phyloP scores from a whole-genome alignment of 2,329 filamentous ascomycete genomes.

The Amauroascus niger region DNA sequence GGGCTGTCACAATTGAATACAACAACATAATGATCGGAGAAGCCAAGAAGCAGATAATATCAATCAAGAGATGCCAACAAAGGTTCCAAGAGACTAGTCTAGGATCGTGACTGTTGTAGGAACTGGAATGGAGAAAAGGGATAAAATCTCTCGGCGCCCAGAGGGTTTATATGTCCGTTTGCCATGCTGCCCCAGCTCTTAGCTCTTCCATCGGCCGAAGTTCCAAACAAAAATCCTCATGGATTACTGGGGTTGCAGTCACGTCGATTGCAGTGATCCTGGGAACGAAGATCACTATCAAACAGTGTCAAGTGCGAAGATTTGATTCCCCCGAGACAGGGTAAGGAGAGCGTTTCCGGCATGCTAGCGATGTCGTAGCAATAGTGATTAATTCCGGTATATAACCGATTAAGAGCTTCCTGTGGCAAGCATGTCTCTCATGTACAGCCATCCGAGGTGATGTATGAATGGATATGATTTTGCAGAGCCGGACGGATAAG shows the following conservation, averaged over 20 bases:
- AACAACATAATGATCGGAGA: not conserved
- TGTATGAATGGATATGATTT: too few relatives aligned
- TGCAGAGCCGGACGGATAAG: not conserved
- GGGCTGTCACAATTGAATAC: constrained; percentile 2
- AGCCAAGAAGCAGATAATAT: constrained; percentile 6
- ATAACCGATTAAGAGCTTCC: too few relatives aligned
- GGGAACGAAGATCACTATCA: not conserved
- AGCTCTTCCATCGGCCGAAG: not conserved
- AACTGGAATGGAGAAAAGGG: not conserved
- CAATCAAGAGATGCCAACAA: not conserved
- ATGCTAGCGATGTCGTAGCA: too few relatives aligned
- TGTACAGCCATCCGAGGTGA: too few relatives aligned
- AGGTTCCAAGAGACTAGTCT: not conserved
- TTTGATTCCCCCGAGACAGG: not conserved
- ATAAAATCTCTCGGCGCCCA: not conserved
- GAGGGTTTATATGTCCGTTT: not conserved
- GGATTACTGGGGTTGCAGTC: not conserved
- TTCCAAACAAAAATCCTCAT: not conserved
- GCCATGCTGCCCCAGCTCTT: not conserved
- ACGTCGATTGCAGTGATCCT: not conserved
- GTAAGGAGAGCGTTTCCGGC: not conserved
- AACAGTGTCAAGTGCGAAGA: not conserved
- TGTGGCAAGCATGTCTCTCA: too few relatives aligned
- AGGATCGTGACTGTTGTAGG: too few relatives aligned
- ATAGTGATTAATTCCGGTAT: too few relatives aligned